Evolutionary conservation across 2,329 filamentous ascomycete species (phyloP).

Genomic region (Epichloe baconii): DNA sequence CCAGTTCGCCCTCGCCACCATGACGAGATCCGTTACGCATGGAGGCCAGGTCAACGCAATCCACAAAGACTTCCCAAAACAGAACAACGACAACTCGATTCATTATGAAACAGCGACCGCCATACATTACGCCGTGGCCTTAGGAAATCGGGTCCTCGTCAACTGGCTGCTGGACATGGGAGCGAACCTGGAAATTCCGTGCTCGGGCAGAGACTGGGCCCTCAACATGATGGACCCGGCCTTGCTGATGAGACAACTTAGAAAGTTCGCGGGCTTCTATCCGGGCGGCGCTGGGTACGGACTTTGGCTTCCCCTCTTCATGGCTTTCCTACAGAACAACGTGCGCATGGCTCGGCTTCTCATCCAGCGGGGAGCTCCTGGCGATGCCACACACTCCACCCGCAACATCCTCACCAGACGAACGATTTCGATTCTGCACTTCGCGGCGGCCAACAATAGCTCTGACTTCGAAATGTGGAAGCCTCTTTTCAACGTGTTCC

Average conservation of each 20-base stretch:
- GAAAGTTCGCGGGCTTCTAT: background rate
- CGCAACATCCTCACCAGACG: too few species aligned
- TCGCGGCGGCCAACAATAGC: background rate
- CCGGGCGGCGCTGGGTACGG: background rate
- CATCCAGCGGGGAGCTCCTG: background rate
- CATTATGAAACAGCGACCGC: background rate
- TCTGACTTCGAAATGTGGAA: background rate
- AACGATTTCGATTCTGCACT: background rate
- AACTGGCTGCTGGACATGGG: background rate
- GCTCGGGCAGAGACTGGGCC: background rate
- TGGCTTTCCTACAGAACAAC: background rate
- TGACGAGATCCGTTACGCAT: background rate
- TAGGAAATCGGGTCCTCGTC: background rate
- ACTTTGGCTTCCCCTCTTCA: background rate
- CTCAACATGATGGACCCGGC: background rate
- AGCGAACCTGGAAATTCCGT: background rate
- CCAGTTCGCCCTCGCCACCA: background rate
- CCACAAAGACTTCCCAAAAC: background rate
- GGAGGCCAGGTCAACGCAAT: conserved; percentile 2
- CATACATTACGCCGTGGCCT: background rate
- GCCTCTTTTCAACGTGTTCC: background rate
- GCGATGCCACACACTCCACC: background rate
- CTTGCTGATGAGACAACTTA: background rate
- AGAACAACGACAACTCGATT: too few species aligned
- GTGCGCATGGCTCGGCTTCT: background rate